Evolutionary conservation across 2,329 filamentous ascomycete genomes (phyloP), one percentile per base, ranked within the genome.

Genomic region (Aspergillus fructus): DNA sequence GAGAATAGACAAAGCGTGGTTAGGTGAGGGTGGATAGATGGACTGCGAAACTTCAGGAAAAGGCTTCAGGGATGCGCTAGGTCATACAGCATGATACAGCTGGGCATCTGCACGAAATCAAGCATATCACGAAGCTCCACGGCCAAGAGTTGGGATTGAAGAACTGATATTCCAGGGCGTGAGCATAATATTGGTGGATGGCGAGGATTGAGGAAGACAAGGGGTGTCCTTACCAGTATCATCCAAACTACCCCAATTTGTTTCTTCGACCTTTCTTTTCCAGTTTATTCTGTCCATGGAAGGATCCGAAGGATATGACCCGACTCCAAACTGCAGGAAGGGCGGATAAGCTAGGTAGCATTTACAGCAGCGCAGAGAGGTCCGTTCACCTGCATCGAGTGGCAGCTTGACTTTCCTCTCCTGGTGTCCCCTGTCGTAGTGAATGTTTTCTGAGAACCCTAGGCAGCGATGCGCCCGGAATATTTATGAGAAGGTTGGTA

Each of bases 321-420:
- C 17, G 33, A n/a, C 19, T 34, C 40, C 48, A 42, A 49, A 33
- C 30, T 42, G 54, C 49, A 48, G 49, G 55, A 52, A 33, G 49
- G 53, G 17, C 50, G 53, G 53, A 53, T 55, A 50, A 40, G 23
- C 48, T 47, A 6, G 24, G 27, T 30, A 37, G 47, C 39, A n/a
- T 47, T 42, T 58, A 59, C 56, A 57, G 54, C 55, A 37, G 59
- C 55, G 61, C 56, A 57, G 51, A 57, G 48, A 55, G 59, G 57
- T 49, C 59, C 59, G 59, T 62, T 55, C 62, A 56, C 58, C 51
- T 60, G 56, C 56, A 59, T 54, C 47, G 49, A 51, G 43, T 47
- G 54, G 47, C 21, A 50, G 41, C 54, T 49, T 59, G 30, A 41
- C 23, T 37, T 5, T 23, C 43, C 40, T 47, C 53, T 39, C 30